Percentiles rank a stretch among this genome's conserved stretches.
Conservation (phyloP, 2,329 filamentous ascomycete genomes). For the Lachnellula cervina region DNA sequence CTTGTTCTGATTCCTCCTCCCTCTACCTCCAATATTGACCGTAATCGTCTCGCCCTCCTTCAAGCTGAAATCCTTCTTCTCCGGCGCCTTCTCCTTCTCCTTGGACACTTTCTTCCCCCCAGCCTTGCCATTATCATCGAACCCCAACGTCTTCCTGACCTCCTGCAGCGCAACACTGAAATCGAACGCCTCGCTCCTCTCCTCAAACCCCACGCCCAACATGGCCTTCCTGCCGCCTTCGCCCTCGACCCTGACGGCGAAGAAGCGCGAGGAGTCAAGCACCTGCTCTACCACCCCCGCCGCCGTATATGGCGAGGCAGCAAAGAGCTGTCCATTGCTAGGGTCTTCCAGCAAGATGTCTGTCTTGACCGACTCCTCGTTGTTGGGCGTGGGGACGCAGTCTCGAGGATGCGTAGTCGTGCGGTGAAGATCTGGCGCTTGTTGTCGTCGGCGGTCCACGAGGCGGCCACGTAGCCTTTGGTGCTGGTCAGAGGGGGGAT, state of each 20-base stretch:
- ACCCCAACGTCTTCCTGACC: constrained; percentile 63
- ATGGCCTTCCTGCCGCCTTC: constrained; percentile 70
- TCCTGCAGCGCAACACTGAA: constrained; percentile 78
- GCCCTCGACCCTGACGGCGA: constrained; percentile 75
- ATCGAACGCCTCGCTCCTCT: constrained; percentile 80
- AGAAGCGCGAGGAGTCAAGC: constrained; percentile 76
- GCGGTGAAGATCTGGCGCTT: constrained; percentile 79
- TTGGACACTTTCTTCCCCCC: constrained; percentile 31
- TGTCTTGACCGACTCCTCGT: constrained; percentile 56
- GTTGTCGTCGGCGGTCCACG: constrained; percentile 68
- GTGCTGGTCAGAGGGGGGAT: constrained; percentile 75
- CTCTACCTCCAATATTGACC: constrained; percentile 63
- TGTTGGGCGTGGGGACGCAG: constrained; percentile 43
- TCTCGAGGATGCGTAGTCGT: constrained; percentile 74
- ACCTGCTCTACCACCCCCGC: constrained; percentile 67
- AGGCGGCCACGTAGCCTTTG: constrained; percentile 71
- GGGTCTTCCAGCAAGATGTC: constrained; percentile 78
- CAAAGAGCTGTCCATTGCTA: constrained; percentile 69
- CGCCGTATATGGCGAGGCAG: constrained; percentile 72
- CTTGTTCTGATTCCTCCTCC: constrained; percentile 22
- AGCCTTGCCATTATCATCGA: constrained; percentile 42
- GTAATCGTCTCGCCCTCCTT: constrained; percentile 90
- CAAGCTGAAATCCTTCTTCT: constrained; percentile 73
- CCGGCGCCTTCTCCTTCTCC: constrained; percentile 36
- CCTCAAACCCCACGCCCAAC: constrained; percentile 82